Evolutionary conservation across 257 asterid species (phyloP).

Genomic region (Leonotis leonurus): DNA sequence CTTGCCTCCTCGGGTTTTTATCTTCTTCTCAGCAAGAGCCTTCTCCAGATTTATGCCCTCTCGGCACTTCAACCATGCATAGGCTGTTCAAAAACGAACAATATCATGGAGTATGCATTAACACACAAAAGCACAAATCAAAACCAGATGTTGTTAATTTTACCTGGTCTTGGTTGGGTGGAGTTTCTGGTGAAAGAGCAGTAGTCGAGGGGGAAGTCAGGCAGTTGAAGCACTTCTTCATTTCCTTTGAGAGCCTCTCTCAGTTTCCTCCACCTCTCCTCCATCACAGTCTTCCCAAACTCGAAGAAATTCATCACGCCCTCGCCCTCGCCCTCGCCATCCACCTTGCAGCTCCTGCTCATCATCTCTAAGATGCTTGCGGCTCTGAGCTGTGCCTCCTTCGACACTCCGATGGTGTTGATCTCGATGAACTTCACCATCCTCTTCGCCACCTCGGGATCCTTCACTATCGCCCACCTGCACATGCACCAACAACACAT

Average conservation of each 20-base stretch:
- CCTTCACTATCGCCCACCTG: constrained; percentile 76
- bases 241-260: constrained; percentile 20
- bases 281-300: constrained; percentile 27
- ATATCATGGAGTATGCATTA: background rate
- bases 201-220: constrained; percentile 31
- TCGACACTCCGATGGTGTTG: constrained; percentile 69
- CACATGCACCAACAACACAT: background rate
- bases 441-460: constrained; percentile 42
- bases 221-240: constrained; percentile 20
- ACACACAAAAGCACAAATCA: no score
- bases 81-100: constrained; percentile 34
- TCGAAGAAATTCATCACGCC: constrained; percentile 42
- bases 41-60: constrained; percentile 31
- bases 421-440: constrained; percentile 57
- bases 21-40: constrained; percentile 32
- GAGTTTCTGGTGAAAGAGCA: constrained; percentile 39
- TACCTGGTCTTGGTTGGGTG: constrained; percentile 45
- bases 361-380: constrained; percentile 37
- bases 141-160: no score
- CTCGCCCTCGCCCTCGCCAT: no score
- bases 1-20: constrained; percentile 46
- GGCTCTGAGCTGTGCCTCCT: constrained; percentile 70
- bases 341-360: constrained; percentile 43
- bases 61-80: constrained; percentile 67
- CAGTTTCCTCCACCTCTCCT: constrained; percentile 49